phyloP scores from a whole-genome alignment of 352 stramenopile genomes.

The Plasmopara viticola region DNA sequence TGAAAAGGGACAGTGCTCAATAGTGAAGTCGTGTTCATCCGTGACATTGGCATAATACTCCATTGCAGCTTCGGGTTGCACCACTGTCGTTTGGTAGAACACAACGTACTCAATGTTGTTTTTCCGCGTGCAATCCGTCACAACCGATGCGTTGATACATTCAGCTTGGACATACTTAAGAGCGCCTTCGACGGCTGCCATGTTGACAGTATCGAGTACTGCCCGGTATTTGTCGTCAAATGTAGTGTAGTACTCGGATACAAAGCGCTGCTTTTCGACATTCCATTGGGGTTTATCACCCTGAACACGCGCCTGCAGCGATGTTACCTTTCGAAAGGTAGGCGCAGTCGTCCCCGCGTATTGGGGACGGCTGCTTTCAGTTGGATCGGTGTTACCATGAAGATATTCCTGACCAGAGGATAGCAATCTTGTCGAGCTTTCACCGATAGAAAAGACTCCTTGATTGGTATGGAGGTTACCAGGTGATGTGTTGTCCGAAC shows the following conservation, averaged over 20 bases:
- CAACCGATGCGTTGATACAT: conserved; percentile 41
- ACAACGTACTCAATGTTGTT: conserved; percentile 55
- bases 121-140: conserved; percentile 42
- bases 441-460: not conserved
- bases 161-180: conserved; percentile 62
- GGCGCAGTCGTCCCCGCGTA: conserved; percentile 1
- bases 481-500: conserved; percentile 2
- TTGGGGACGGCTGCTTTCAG: not conserved
- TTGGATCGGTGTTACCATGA: not conserved
- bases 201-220: conserved; percentile 48
- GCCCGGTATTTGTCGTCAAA: conserved; percentile 39
- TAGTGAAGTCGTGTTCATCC: conserved; percentile 23
- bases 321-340: conserved; percentile 34
- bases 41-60: conserved; percentile 33
- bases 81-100: conserved; percentile 57
- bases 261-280: conserved; percentile 24
- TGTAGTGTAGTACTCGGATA: conserved; percentile 30
- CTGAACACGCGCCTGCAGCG: conserved; percentile 48
- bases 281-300: conserved; percentile 39
- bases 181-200: conserved; percentile 42
- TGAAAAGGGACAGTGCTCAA: conserved; percentile 48
- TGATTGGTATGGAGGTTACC: conserved; percentile 2
- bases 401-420: not conserved
- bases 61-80: conserved; percentile 38
- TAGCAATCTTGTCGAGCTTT: not conserved